Percentiles rank a stretch among this genome's conserved stretches.
These are phyloP conservation scores for Blepharisma stoltei DNA, from an alignment of 73 alveolate genomes.

Conservation along the genomic window DNA sequence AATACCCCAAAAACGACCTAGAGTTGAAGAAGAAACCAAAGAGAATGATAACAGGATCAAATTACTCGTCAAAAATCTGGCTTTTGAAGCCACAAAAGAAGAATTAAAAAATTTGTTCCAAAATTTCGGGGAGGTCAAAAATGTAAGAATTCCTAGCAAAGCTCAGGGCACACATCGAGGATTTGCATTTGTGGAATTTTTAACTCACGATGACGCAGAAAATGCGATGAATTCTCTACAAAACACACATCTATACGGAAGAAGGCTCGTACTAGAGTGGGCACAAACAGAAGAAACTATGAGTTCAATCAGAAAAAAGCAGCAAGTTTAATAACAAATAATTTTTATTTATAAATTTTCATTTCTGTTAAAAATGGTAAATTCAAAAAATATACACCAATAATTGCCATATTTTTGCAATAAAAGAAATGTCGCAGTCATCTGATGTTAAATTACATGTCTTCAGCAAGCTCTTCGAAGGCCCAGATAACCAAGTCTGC, in stretches of 20 bases:
- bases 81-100: constrained; percentile 87
- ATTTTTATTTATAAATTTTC: too few relatives aligned
- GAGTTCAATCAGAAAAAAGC: constrained; percentile 47
- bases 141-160: constrained; percentile 91
- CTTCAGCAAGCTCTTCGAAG: too few relatives aligned
- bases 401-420: too few relatives aligned
- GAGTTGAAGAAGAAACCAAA: constrained; percentile 73
- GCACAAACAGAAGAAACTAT: constrained; percentile 74
- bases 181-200: constrained; percentile 94
- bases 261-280: constrained; percentile 94
- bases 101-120: constrained; percentile 86
- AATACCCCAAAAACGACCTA: constrained; percentile 47
- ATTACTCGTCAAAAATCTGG: constrained; percentile 85
- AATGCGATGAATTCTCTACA: constrained; percentile 82
- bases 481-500: too few relatives aligned
- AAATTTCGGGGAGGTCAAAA: constrained; percentile 89
- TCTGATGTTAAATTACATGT: too few relatives aligned
- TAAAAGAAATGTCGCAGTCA: too few relatives aligned
- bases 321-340: too few relatives aligned
- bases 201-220: constrained; percentile 92
- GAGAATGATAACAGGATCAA: constrained; percentile 60
- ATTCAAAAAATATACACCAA: too few relatives aligned
- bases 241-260: constrained; percentile 94
- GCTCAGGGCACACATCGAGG: constrained; percentile 83
- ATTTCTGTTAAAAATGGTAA: too few relatives aligned